Base-by-base conservation (phyloP, 345 rosid genomes). In the Syzygium aqueum region DNA sequence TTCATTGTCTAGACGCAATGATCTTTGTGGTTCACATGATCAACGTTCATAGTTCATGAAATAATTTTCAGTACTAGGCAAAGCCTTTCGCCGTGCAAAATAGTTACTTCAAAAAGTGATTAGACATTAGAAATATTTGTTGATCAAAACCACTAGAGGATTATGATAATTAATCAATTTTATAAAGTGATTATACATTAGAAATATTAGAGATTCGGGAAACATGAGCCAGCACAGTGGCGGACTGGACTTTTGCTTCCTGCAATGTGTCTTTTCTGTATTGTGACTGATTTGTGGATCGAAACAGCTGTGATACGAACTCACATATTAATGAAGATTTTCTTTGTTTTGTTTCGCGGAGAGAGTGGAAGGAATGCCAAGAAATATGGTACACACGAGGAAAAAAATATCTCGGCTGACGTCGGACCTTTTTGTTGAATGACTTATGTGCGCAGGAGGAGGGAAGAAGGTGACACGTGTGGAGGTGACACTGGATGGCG, bases 391-490 rank as follows among this genome's bases (percentile, higher is more conserved):
- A 33, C 78, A 67, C 78, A 30, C 27, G 50, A 37, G 67, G 13
- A 27, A 14, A 23, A 56, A 30, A 67, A 57, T 77, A 51, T 67
- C 28, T 80, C 23, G 12, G 23, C 46, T 67, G 23, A 67, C 78
- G 11, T 67, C 78, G 43, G 78, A 67, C 78, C 40, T 33, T 11
- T 30, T 65, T 33, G 43, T 54, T 51, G 14, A 8, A n/a, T 54
- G 51, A 51, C 12, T 8, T 59, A 11, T 3, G n/a, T 5, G 17
- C 13, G 25, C 17, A 97, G 98, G 99, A 1, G 98, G 96, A 43
- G 99, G 99, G 23, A 97, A 94, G 94, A 97, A 95, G 86, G 98
- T 97, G 86, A 97, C 98, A 30, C 97, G 99, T 22, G 98, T 95
- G 0, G 99, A 97, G 87, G 96, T 97, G 33, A 95, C 99, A 3